These are phyloP conservation scores for Mycocentrospora acerina DNA, from an alignment of 2,329 filamentous ascomycete genomes.

Conservation along the genomic window DNA sequence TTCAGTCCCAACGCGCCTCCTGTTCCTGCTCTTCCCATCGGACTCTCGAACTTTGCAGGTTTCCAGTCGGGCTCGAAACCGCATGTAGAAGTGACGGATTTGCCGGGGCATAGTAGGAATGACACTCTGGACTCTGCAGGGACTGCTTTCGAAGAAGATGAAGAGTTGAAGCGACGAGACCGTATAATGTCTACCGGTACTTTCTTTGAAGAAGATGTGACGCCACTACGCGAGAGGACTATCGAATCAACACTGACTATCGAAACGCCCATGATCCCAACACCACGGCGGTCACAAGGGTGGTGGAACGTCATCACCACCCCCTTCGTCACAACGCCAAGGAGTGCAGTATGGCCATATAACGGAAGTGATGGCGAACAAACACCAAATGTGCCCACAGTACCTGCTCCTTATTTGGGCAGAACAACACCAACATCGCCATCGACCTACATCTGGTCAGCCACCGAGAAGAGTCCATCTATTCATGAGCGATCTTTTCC, in stretches of 20 bases:
- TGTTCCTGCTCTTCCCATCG: conserved; percentile 36
- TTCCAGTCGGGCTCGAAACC: conserved; percentile 1
- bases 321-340: conserved; percentile 57
- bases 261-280: conserved; percentile 47
- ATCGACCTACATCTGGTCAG: conserved; percentile 28
- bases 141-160: conserved; percentile 53
- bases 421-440: conserved; percentile 14
- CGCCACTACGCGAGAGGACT: conserved; percentile 29
- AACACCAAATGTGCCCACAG: conserved; percentile 37
- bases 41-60: conserved; percentile 15
- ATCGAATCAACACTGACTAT: conserved; percentile 37
- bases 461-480: conserved; percentile 21
- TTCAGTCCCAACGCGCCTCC: conserved; percentile 55
- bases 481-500: conserved; percentile 11
- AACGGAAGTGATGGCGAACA: conserved; percentile 19
- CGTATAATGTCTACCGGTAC: conserved; percentile 60
- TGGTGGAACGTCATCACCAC: conserved; percentile 80
- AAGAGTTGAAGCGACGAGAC: conserved; percentile 44
- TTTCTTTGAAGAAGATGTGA: conserved; percentile 69
- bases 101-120: conserved; percentile 24
- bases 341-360: conserved; percentile 39
- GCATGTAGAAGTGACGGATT: conserved; percentile 2
- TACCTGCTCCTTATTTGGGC: conserved; percentile 29
- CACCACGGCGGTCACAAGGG: conserved; percentile 62
- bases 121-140: conserved; percentile 39